Conservation (phyloP, 192 early-diverging fungal genomes). For the Thamnidium elegans region DNA sequence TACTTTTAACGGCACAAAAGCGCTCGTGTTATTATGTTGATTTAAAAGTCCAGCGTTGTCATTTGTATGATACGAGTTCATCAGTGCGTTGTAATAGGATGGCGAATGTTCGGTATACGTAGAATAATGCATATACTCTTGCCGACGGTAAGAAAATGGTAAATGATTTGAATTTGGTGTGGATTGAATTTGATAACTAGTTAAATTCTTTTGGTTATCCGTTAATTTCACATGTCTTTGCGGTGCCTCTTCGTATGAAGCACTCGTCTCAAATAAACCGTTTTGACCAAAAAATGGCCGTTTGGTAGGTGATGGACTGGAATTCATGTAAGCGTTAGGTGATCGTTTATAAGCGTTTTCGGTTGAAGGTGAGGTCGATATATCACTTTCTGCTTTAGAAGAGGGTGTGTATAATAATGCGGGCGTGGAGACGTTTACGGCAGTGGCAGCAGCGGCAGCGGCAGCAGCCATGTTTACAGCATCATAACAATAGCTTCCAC, state of each 20-base stretch:
- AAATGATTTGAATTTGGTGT: too few species aligned
- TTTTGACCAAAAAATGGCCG: too few species aligned
- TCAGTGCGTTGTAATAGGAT: neutral
- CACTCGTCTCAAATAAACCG: too few species aligned
- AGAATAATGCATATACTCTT: slow-evolving; percentile 8
- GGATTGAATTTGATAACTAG: too few species aligned
- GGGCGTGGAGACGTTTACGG: neutral
- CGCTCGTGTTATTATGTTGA: neutral
- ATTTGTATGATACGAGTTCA: slow-evolving; percentile 1
- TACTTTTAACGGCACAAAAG: neutral
- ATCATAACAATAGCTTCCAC: too few species aligned
- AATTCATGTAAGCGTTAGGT: neutral
- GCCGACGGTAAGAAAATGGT: neutral
- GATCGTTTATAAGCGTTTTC: slow-evolving; percentile 1
- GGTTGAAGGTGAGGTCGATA: slow-evolving; percentile 1
- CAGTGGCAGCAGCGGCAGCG: neutral
- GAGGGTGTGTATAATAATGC: neutral
- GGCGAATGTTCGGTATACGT: neutral
- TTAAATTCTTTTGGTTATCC: too few species aligned
- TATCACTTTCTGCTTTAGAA: slow-evolving; percentile 5
- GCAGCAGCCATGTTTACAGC: neutral
- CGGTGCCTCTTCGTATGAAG: too few species aligned
- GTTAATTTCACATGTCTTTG: too few species aligned
- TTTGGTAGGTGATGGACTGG: too few species aligned
- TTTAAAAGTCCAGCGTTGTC: neutral